Percentiles rank a stretch among this genome's conserved stretches.
phyloP scores from a whole-genome alignment of 768 basidiomycete species.

The Collybiopsis confluens region DNA sequence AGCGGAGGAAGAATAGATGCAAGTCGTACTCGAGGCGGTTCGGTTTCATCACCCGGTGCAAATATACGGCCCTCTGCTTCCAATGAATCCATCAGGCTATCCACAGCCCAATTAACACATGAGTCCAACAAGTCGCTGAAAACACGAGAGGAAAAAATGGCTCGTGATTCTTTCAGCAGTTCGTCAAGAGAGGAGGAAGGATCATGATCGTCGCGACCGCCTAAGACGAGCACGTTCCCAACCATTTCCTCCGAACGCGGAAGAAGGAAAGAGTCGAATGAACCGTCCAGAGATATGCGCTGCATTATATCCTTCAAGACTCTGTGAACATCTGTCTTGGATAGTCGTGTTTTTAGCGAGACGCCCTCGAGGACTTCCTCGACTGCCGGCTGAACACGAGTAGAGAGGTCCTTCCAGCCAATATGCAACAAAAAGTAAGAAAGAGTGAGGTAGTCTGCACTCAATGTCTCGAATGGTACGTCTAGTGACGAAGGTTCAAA shows the following conservation, averaged over 20 bases:
- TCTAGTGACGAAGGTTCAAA: background rate
- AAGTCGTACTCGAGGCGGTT: conserved; percentile 56
- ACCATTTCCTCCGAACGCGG: conserved; percentile 6
- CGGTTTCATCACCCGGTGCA: conserved; percentile 7
- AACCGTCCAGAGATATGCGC: conserved; percentile 53
- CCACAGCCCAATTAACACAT: conserved; percentile 68
- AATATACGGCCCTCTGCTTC: conserved; percentile 55
- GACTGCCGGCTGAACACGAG: conserved; percentile 68
- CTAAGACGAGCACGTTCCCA: conserved; percentile 1
- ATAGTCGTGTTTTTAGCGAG: conserved; percentile 77
- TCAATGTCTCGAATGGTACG: background rate
- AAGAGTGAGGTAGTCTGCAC: conserved; percentile 66
- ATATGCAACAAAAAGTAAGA: conserved; percentile 93
- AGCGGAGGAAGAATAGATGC: conserved; percentile 80
- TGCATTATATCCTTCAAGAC: conserved; percentile 71
- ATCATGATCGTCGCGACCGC: conserved; percentile 1
- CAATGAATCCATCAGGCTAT: conserved; percentile 59
- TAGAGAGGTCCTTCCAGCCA: conserved; percentile 83
- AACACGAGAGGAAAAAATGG: conserved; percentile 60
- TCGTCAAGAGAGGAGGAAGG: conserved; percentile 46
- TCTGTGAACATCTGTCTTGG: conserved; percentile 60
- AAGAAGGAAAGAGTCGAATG: background rate
- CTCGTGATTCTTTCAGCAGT: conserved; percentile 68
- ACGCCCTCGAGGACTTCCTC: conserved; percentile 81
- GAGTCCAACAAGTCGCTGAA: conserved; percentile 67